phyloP scores from a whole-genome alignment of 306 rosid genomes.

The Ceratonia siliqua region DNA sequence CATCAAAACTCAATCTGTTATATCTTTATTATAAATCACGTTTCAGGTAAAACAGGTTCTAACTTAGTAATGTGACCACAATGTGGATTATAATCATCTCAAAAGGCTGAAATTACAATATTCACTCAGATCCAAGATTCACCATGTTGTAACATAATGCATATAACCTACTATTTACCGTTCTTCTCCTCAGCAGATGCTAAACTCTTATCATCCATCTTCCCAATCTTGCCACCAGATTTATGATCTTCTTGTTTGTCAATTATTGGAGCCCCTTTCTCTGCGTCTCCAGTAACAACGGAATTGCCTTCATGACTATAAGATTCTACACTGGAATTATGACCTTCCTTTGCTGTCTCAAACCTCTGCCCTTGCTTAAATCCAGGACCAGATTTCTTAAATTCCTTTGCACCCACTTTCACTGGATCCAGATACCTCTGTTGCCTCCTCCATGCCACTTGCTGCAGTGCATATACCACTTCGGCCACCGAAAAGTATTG shows the following conservation, averaged over 20 bases:
- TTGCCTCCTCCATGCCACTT: conserved; percentile 81
- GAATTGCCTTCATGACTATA: conserved; percentile 51
- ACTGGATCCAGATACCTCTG: conserved; percentile 64
- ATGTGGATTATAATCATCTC: conserved; percentile 16
- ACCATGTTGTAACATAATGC: neutral
- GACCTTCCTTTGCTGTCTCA: conserved; percentile 58
- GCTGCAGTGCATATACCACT: conserved; percentile 70
- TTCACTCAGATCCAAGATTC: conserved; percentile 1
- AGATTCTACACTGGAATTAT: conserved; percentile 56
- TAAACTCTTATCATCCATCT: conserved; percentile 45
- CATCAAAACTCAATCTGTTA: conserved; percentile 19
- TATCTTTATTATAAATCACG: neutral
- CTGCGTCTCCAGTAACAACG: conserved; percentile 34
- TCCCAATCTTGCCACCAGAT: conserved; percentile 50
- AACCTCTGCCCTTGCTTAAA: conserved; percentile 63
- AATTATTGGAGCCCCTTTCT: conserved; percentile 48
- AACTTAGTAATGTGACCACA: neutral
- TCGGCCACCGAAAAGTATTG: conserved; percentile 87
- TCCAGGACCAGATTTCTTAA: conserved; percentile 60
- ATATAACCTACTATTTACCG: conserved; percentile 48
- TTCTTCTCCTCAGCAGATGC: conserved; percentile 44
- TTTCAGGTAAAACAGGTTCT: neutral
- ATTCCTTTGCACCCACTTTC: conserved; percentile 60
- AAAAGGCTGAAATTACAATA: neutral
- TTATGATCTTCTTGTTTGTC: conserved; percentile 53